Percentiles rank a stretch among this genome's conserved stretches.
These are phyloP conservation scores for Patellaria atrata DNA, from an alignment of 495 filamentous ascomycete genomes.

Conservation along the genomic window DNA sequence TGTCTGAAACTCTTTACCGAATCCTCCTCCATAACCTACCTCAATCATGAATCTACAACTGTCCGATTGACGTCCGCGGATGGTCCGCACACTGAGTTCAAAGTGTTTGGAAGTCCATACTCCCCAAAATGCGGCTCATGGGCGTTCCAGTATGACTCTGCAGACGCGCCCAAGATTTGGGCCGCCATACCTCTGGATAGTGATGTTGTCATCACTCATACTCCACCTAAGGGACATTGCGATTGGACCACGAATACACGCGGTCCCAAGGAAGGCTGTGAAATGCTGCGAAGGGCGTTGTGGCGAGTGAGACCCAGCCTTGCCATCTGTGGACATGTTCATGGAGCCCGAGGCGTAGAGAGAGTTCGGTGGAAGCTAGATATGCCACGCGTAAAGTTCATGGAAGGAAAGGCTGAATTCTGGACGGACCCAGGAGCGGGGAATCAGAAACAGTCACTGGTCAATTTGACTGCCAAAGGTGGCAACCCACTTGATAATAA, in stretches of 20 bases:
- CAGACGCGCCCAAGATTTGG: slow-evolving; percentile 37
- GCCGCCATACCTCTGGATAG: slow-evolving; percentile 22
- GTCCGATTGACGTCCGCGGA: slow-evolving; percentile 41
- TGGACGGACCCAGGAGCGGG: slow-evolving; percentile 34
- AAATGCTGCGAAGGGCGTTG: slow-evolving; percentile 15
- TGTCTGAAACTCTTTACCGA: slow-evolving; percentile 42
- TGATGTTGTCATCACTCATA: slow-evolving; percentile 28
- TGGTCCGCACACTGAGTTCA: slow-evolving; percentile 53
- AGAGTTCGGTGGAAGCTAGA: slow-evolving; percentile 40
- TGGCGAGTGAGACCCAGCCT: slow-evolving; percentile 23
- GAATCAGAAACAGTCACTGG: slow-evolving; percentile 43
- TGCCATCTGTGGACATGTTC: slow-evolving; percentile 27
- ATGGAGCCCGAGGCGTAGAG: slow-evolving; percentile 32
- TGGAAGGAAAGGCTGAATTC: slow-evolving; percentile 21
- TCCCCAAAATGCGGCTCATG: slow-evolving; percentile 48
- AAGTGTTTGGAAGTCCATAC: slow-evolving; percentile 63
- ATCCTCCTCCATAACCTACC: slow-evolving; percentile 45
- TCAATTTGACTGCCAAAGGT: slow-evolving; percentile 40
- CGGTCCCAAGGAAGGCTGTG: slow-evolving; percentile 21
- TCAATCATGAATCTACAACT: slow-evolving; percentile 45
- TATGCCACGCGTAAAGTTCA: slow-evolving; percentile 13
- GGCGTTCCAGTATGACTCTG: slow-evolving; percentile 54
- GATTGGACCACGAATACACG: slow-evolving; percentile 18
- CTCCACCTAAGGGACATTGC: slow-evolving; percentile 22
- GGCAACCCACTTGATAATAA: slow-evolving; percentile 31